These are phyloP conservation scores for Pilobolus umbonatus DNA, from an alignment of 192 early-diverging fungal species.

Conservation along the genomic window DNA sequence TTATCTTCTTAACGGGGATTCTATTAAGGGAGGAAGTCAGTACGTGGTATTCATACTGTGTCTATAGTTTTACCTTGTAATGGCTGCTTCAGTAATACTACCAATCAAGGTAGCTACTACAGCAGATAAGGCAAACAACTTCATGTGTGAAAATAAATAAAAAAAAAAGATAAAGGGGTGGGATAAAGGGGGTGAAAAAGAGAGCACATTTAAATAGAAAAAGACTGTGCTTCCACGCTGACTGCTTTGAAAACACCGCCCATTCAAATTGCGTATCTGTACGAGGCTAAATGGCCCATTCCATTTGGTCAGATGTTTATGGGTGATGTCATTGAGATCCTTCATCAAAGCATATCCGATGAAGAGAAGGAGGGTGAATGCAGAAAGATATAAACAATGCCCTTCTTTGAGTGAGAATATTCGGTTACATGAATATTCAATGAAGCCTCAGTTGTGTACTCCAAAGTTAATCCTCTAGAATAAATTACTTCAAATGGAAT, in stretches of 20 bases:
- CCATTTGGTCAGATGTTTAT: too few relatives aligned
- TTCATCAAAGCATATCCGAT: too few relatives aligned
- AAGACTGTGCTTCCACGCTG: not conserved
- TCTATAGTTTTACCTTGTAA: conserved; percentile 22
- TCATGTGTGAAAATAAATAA: conserved; percentile 21
- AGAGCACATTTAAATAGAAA: not conserved
- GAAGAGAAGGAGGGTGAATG: too few relatives aligned
- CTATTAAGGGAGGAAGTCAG: conserved; percentile 22
- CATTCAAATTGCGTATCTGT: too few relatives aligned
- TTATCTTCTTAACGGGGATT: conserved; percentile 61
- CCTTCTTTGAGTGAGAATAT: too few relatives aligned
- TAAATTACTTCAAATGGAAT: too few relatives aligned
- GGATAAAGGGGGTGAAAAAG: not conserved
- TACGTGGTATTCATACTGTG: not conserved
- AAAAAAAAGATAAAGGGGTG: not conserved
- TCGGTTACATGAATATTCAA: too few relatives aligned
- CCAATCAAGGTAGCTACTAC: conserved; percentile 14
- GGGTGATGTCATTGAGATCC: too few relatives aligned
- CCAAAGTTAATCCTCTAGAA: too few relatives aligned
- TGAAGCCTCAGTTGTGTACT: too few relatives aligned
- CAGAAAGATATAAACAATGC: too few relatives aligned
- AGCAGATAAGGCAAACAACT: conserved; percentile 25
- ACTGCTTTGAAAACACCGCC: not conserved
- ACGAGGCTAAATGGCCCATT: too few relatives aligned
- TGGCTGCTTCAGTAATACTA: conserved; percentile 17